These are phyloP conservation scores for Cystobasidium ongulense DNA, from an alignment of 768 basidiomycete species.

Conservation along the genomic window DNA sequence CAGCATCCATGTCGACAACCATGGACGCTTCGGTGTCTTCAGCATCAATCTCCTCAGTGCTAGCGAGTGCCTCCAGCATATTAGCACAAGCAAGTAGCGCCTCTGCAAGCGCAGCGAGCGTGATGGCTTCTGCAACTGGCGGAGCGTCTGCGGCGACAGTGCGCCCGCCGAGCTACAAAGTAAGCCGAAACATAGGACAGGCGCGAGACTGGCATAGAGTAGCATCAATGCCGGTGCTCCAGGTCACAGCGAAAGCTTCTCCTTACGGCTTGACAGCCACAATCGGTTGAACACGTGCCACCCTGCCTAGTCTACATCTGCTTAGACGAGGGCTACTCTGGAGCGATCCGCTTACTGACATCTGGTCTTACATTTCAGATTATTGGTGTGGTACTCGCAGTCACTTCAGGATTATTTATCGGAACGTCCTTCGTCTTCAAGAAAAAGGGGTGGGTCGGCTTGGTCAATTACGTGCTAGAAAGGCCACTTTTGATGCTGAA, in stretches of 20 bases:
- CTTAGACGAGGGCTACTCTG: too few relatives aligned
- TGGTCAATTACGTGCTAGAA: background rate
- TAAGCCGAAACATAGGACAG: background rate
- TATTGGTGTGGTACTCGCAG: conserved; percentile 47
- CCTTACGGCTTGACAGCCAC: background rate
- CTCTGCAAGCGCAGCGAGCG: conserved; percentile 7
- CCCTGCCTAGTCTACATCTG: background rate
- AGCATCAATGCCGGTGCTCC: background rate
- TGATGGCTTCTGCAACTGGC: conserved; percentile 22
- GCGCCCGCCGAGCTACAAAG: conserved; percentile 23
- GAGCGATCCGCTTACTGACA: too few relatives aligned
- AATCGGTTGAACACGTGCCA: background rate
- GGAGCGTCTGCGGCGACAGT: background rate
- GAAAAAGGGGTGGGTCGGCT: conserved; percentile 63
- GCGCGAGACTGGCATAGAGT: background rate
- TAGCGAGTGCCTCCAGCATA: background rate
- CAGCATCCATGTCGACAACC: background rate
- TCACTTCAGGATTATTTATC: conserved; percentile 71
- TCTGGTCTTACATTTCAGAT: conserved; percentile 49
- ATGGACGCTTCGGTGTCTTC: conserved; percentile 19
- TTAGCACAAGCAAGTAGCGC: background rate
- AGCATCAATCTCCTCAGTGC: background rate
- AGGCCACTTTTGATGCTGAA: background rate
- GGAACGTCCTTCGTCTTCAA: conserved; percentile 93
- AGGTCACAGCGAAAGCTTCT: background rate